Base-by-base conservation (phyloP, 768 basidiomycete species). In the Tricholoma sp. region DNA sequence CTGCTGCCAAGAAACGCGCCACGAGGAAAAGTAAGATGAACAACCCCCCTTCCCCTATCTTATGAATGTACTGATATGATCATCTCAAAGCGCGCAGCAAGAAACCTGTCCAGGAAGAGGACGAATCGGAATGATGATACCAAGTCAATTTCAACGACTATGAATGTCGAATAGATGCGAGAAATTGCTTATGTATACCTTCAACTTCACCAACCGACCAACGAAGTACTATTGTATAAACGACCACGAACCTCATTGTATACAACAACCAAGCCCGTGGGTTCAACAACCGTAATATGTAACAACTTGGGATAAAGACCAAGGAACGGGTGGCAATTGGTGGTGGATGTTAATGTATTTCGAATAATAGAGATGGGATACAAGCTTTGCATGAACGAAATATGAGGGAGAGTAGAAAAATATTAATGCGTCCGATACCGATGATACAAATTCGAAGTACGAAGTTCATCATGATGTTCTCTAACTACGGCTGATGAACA, bases 1-100 rank as follows among this genome's bases (percentile, higher is more conserved):
- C 86, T 5, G 90, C 91, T 3, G 83, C 79, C 18, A 89, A 84
- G 71, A 91, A 86, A 67, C 75, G 78, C 18, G 87, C 86, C 9
- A 80, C 83, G 19, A 71, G 74, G 57, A 71, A 69, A 69, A 69
- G 79, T 78, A 37, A 65, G 73, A 27, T 27, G 24, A 3, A 27
- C 60, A 24, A 46, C 24, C 47, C n/a, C 21, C 18, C 46, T 9
- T 16, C 14, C 9, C n/a, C 49, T 9, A 10, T 11, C 4, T 29
- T 29, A 32, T 12, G 5, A 5, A 27, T 39, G 12, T 2, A 27
- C 8, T 29, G 12, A 39, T 43, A 19, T 57, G 1, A 21, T 57
- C 16, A 50, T 50, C 32, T 39, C 9, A 18, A 31, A 64, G 61
- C 61, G 21, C 61, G 63, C 6, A 46, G 51, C 32, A 61, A 57